phyloP scores from a whole-genome alignment of 2,329 filamentous ascomycete genomes.

The Myriosclerotinia duriaeana region DNA sequence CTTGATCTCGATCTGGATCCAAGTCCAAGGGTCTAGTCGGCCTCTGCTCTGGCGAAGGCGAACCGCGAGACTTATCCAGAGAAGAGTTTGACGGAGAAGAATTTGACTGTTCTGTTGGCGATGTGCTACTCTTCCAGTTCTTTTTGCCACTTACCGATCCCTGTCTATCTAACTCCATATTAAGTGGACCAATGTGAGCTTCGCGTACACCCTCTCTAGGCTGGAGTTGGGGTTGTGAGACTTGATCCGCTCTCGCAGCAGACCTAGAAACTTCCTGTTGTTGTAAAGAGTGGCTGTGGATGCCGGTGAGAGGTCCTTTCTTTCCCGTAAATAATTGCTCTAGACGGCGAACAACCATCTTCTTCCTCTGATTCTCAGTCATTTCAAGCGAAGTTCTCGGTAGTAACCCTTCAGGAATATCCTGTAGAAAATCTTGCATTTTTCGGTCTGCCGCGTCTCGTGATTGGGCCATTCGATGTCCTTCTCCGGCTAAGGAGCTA shows the following conservation, averaged over 20 bases:
- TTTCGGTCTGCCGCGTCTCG: constrained; percentile 50
- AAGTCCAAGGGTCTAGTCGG: constrained; percentile 75
- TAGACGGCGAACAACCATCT: constrained; percentile 70
- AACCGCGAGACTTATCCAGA: constrained; percentile 12
- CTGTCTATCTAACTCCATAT: constrained; percentile 29
- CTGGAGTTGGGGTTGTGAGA: constrained; percentile 29
- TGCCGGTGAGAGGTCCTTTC: constrained; percentile 42
- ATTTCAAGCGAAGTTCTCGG: constrained; percentile 58
- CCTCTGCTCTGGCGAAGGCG: constrained; percentile 62
- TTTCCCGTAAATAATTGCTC: constrained; percentile 83
- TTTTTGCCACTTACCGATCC: constrained; percentile 11
- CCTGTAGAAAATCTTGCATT: constrained; percentile 67
- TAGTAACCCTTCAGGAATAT: constrained; percentile 69
- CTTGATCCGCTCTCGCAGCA: constrained; percentile 46
- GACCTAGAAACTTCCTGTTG: constrained; percentile 54
- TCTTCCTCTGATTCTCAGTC: constrained; percentile 74
- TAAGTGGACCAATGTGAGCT: constrained; percentile 42
- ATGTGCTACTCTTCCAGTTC: constrained; percentile 33
- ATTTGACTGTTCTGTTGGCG: constrained; percentile 17
- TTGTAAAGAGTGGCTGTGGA: constrained; percentile 35
- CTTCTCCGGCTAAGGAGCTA: constrained; percentile 6
- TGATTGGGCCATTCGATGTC: constrained; percentile 16
- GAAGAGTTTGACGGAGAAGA: constrained; percentile 27
- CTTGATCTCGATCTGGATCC: constrained; percentile 73
- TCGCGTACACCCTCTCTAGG: constrained; percentile 43